Evolutionary conservation across 176 grass and related monocot genomes (phyloP).

Genomic region (Phragmites australis): DNA sequence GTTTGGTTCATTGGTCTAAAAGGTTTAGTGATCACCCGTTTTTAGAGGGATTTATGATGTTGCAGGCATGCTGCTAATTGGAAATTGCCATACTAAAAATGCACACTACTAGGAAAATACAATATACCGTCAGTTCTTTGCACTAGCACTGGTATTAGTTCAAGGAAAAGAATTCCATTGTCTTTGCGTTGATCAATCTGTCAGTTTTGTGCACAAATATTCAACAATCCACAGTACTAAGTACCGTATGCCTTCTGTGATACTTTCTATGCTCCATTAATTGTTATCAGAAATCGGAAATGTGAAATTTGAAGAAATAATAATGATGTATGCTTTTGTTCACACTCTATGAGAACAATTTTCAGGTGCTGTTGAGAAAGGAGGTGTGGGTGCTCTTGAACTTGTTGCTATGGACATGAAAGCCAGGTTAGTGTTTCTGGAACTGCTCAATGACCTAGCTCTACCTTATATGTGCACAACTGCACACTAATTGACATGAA

Average conservation of each 20-base stretch:
- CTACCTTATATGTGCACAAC: constrained; percentile 1
- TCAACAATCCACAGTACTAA: neutral
- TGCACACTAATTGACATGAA: constrained; percentile 12
- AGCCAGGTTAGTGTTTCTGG: constrained; percentile 70
- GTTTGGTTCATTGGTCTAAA: neutral
- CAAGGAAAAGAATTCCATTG: neutral
- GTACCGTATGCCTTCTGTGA: neutral
- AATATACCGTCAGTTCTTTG: neutral
- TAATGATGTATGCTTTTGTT: constrained; percentile 1
- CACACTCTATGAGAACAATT: constrained; percentile 21
- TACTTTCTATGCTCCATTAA: neutral
- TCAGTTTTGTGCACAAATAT: neutral
- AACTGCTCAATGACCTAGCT: neutral
- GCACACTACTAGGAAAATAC: neutral
- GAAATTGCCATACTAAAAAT: neutral
- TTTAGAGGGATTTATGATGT: neutral
- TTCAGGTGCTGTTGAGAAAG: constrained; percentile 97
- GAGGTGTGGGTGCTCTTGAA: constrained; percentile 98
- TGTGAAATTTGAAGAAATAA: neutral
- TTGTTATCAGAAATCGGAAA: neutral
- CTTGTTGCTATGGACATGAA: constrained; percentile 99
- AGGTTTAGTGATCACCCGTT: neutral
- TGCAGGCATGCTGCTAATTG: neutral
- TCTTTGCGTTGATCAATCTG: neutral
- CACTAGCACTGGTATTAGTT: constrained; percentile 1